Conservation (phyloP, 2,329 filamentous ascomycete species). For the Pyricularia grisea region DNA sequence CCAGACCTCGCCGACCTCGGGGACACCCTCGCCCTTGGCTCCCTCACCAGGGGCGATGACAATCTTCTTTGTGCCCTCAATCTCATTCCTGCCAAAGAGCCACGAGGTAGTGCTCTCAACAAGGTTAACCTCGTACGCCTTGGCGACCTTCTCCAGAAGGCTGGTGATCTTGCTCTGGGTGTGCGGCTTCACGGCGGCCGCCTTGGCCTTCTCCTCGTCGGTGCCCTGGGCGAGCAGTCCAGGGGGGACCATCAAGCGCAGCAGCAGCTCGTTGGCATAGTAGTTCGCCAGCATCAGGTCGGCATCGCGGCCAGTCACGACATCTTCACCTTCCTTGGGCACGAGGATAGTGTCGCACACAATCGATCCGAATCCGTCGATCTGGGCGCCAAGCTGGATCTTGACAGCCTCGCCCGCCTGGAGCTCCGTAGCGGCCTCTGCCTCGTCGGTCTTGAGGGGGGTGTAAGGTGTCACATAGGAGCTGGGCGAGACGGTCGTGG, state of each 20-base stretch:
- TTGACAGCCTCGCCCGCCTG: constrained; percentile 85
- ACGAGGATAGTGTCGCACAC: constrained; percentile 89
- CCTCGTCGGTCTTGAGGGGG: constrained; percentile 74
- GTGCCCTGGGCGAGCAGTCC: constrained; percentile 73
- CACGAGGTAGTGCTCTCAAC: constrained; percentile 98
- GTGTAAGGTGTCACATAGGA: constrained; percentile 96
- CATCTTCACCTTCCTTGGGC: constrained; percentile 44
- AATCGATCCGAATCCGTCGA: constrained; percentile 90
- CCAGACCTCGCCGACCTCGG: constrained; percentile 91
- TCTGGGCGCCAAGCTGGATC: constrained; percentile 98
- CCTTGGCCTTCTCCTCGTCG: constrained; percentile 94
- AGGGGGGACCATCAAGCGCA: constrained; percentile 86
- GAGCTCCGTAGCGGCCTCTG: constrained; percentile 71
- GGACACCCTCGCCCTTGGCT: constrained; percentile 80
- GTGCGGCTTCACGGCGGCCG: constrained; percentile 69
- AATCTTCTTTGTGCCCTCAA: constrained; percentile 96
- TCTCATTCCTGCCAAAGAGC: constrained; percentile 94
- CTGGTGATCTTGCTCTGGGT: constrained; percentile 80
- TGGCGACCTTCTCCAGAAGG: constrained; percentile 83
- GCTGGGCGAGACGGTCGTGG: constrained; percentile 88
- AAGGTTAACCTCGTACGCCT: constrained; percentile 82
- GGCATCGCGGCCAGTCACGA: constrained; percentile 66
- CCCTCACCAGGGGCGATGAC: constrained; percentile 81
- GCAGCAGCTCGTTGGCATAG: constrained; percentile 90
- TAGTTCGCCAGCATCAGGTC: constrained; percentile 85